Base-by-base conservation (phyloP, 2,329 filamentous ascomycete genomes). In the Aureobasidium sp. region DNA sequence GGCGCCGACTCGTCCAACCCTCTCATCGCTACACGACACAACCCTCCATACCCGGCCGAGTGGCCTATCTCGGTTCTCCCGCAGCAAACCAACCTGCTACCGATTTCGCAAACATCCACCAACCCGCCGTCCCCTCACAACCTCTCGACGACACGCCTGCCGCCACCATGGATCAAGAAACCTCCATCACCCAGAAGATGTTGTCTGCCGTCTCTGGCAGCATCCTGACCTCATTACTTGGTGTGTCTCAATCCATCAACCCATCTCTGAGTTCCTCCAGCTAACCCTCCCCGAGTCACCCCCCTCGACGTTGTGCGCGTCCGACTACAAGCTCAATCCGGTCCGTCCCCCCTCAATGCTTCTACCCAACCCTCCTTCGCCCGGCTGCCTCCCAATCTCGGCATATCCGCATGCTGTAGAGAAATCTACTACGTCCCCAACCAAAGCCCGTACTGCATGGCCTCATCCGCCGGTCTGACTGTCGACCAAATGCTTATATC, bases 371-470 rank as follows among this genome's bases (percentile, higher is more conserved):
- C 75, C 63, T 77, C 77, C 52, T 84, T 88, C 67, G 86, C 85
- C 65, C 84, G 87, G 66, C 83, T 94, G 53, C 90, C 91, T 61
- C 86, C 89, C 34, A 90, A 93, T 70, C 84, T 97, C 55, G 94
- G 94, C 64, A 90, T 97, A 61, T 96, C 92, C 17, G 87, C 92
- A 42, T 99, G 94, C 76, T 99, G 94, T 73, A 87, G 94, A 64
- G 93, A 99, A 74, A 93, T 99, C 39, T 99, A 97, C 75, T 99
- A 96, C 81, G 86, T 93, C 66, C 92, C 91, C 67, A 92, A 95
- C 71, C 89, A 87, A 73, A 84, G 87, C 27, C 87, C 91, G 63
- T 85, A 88, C 66, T 96, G 92, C 72, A 80, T 96, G 65, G 88
- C 89, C 31, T 77, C 82, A 62, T 69, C 62, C 41, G 69, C 65